A percentile compares a stretch with the other conserved stretches of the same genome.
These are phyloP conservation scores for Aspergillus hancockii DNA, from an alignment of 495 filamentous ascomycete genomes.

Conservation along the genomic window DNA sequence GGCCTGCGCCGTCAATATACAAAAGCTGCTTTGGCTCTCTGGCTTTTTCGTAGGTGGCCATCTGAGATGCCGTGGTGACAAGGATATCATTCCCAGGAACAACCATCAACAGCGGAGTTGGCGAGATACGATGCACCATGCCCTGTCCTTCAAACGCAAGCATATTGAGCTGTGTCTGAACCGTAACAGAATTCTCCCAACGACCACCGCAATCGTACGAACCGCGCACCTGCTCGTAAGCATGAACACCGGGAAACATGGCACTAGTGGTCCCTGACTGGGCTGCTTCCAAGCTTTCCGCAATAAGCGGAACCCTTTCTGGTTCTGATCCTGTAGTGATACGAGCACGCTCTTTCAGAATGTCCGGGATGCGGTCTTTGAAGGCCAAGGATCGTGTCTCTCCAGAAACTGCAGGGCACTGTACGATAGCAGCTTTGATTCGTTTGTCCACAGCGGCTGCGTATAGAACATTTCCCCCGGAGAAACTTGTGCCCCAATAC, in stretches of 20 bases:
- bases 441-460: constrained; percentile 37
- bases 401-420: constrained; percentile 24
- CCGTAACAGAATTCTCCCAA: constrained; percentile 34
- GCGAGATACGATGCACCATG: constrained; percentile 33
- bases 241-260: constrained; percentile 5
- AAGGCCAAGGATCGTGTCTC: constrained; percentile 17
- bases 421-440: constrained; percentile 34
- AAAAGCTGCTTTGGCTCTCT: neutral
- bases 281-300: constrained; percentile 2
- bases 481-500: constrained; percentile 34
- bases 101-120: constrained; percentile 37
- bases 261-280: neutral
- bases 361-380: constrained; percentile 8
- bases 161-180: constrained; percentile 25
- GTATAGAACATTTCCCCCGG: constrained; percentile 29
- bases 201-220: neutral
- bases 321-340: constrained; percentile 7
- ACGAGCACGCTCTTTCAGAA: constrained; percentile 8
- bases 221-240: neutral
- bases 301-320: constrained; percentile 7
- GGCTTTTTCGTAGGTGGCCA: neutral
- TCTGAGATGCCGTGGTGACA: neutral
- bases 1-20: neutral
- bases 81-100: constrained; percentile 28
- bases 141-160: constrained; percentile 27